phyloP scores from a whole-genome alignment of 768 basidiomycete genomes.

The Boletus sp. region DNA sequence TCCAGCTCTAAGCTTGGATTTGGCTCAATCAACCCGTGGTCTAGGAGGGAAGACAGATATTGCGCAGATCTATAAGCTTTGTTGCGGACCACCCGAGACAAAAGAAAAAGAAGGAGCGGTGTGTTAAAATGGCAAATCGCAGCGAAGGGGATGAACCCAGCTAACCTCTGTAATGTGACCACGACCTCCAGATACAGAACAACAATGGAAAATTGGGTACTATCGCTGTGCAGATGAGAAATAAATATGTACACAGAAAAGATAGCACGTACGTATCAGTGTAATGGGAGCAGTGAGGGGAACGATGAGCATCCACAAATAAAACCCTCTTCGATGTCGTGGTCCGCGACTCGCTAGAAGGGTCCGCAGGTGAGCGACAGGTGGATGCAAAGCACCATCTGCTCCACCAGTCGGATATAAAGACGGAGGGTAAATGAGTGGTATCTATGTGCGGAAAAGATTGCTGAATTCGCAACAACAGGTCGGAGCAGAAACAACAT shows the following conservation, averaged over 20 bases:
- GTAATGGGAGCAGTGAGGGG: slow-evolving; percentile 77
- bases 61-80: slow-evolving; percentile 69
- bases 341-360: slow-evolving; percentile 58
- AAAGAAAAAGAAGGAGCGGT: not conserved
- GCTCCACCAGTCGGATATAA: slow-evolving; percentile 43
- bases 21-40: slow-evolving; percentile 54
- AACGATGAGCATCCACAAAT: slow-evolving; percentile 59
- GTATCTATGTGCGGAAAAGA: slow-evolving; percentile 45
- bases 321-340: slow-evolving; percentile 64
- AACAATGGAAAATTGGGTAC: slow-evolving; percentile 86
- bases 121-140: not conserved
- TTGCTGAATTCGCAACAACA: not conserved
- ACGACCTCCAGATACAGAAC: slow-evolving; percentile 82
- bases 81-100: not conserved
- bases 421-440: slow-evolving; percentile 45
- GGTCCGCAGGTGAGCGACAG: slow-evolving; percentile 44
- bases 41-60: slow-evolving; percentile 61
- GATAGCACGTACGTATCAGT: slow-evolving; percentile 61
- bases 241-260: not conserved
- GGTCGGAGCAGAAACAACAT: not conserved
- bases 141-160: not conserved
- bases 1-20: slow-evolving; percentile 56
- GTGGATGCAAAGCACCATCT: slow-evolving; percentile 30
- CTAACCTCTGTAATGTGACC: slow-evolving; percentile 80
- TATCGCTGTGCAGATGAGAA: slow-evolving; percentile 47